Conservation (phyloP, 2,329 filamentous ascomycete genomes). For the Phialophora expanda region DNA sequence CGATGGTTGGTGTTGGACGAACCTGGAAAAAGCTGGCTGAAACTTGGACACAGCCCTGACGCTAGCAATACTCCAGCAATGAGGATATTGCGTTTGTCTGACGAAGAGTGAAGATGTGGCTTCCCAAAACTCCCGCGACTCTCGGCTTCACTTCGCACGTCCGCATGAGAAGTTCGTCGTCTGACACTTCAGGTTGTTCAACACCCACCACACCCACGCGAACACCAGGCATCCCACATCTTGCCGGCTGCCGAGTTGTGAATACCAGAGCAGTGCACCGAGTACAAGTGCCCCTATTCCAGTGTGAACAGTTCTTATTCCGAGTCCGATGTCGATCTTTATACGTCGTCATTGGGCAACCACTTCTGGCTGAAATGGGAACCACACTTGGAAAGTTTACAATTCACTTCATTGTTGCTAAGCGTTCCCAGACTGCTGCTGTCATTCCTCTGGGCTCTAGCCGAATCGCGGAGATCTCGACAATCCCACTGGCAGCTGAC, state of each 20-base stretch:
- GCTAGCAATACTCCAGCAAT: background rate
- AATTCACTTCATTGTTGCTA: background rate
- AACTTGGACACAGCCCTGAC: slow-evolving; percentile 20
- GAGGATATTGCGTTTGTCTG: background rate
- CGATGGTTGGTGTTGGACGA: slow-evolving; percentile 25
- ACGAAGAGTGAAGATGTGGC: background rate
- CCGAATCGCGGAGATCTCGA: background rate
- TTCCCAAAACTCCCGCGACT: too few species aligned
- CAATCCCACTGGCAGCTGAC: background rate
- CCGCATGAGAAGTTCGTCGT: background rate
- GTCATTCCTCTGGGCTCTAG: background rate
- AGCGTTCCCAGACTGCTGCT: background rate
- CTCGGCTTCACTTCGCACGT: background rate
- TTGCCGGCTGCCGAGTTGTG: too few species aligned
- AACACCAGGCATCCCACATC: too few species aligned
- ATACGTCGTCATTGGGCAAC: background rate
- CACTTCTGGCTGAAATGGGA: background rate
- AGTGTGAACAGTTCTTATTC: too few species aligned
- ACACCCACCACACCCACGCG: too few species aligned
- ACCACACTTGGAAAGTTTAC: background rate
- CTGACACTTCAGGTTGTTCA: background rate
- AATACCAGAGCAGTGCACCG: too few species aligned
- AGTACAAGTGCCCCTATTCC: too few species aligned
- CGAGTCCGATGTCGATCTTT: too few species aligned
- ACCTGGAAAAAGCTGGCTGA: slow-evolving; percentile 15